phyloP scores from a whole-genome alignment of 305 asterid species.

The Fraxinus platypoda region DNA sequence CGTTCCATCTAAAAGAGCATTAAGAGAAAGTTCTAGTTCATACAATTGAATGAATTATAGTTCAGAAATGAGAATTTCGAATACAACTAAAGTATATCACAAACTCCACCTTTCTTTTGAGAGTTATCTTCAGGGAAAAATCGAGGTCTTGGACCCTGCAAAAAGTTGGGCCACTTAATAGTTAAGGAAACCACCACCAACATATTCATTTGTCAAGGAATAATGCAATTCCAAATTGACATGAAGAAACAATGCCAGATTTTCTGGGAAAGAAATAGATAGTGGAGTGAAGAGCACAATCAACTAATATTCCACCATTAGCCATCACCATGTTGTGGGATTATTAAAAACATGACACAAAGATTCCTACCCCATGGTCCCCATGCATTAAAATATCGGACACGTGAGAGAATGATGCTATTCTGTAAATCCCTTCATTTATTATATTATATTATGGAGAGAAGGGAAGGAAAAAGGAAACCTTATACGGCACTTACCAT shows the following conservation, averaged over 20 bases:
- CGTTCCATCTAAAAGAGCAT: constrained; percentile 57
- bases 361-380: not conserved
- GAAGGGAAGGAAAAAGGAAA: not conserved
- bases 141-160: constrained; percentile 76
- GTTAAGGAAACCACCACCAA: not conserved
- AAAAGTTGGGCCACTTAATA: constrained; percentile 9
- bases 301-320: not conserved
- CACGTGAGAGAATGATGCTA: not conserved
- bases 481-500: constrained; percentile 45
- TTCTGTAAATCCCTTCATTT: not conserved
- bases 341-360: not conserved
- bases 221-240: not conserved
- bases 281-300: not conserved
- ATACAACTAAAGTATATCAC: constrained; percentile 11
- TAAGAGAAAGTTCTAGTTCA: constrained; percentile 11
- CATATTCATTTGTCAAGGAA: not conserved
- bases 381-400: not conserved
- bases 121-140: constrained; percentile 61
- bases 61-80: constrained; percentile 18
- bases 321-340: not conserved
- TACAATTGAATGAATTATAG: not conserved
- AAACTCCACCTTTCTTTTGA: constrained; percentile 56
- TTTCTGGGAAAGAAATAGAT: not conserved
- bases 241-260: not conserved
- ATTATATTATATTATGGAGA: not conserved